Evolutionary conservation across 805 yeast species (phyloP).

Genomic region (Zygoascus tannicola): DNA sequence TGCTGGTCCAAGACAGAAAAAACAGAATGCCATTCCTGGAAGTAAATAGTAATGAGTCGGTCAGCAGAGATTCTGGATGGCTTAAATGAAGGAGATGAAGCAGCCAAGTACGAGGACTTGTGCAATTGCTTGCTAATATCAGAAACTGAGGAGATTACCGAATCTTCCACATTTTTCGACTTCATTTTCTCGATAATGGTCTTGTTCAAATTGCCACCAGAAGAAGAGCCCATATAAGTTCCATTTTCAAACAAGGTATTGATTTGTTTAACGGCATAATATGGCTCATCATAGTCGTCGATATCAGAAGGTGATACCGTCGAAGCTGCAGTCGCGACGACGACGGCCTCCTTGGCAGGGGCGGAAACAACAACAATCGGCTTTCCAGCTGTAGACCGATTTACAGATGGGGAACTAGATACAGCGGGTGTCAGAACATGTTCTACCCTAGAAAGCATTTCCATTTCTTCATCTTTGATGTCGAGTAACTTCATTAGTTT

Average conservation of each 20-base stretch:
- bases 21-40: constrained; percentile 67
- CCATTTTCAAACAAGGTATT: constrained; percentile 23
- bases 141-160: not conserved
- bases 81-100: constrained; percentile 16
- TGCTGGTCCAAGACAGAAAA: constrained; percentile 63
- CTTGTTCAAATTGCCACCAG: constrained; percentile 26
- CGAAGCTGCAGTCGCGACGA: not conserved
- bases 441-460: constrained; percentile 29
- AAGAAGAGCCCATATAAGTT: constrained; percentile 27
- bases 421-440: constrained; percentile 5
- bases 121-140: not conserved
- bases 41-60: constrained; percentile 55
- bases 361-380: not conserved
- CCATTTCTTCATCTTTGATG: constrained; percentile 55
- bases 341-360: not conserved
- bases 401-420: not conserved
- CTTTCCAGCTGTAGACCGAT: not conserved
- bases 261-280: constrained; percentile 21
- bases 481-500: constrained; percentile 55
- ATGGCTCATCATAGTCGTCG: constrained; percentile 19
- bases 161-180: constrained; percentile 15
- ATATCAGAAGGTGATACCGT: not conserved
- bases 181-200: constrained; percentile 23
- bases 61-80: constrained; percentile 56
- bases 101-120: not conserved